Evolutionary conservation across 352 stramenopile genomes (phyloP), one percentile per base, ranked within the genome.

Genomic region (Phytophthora constricta): DNA sequence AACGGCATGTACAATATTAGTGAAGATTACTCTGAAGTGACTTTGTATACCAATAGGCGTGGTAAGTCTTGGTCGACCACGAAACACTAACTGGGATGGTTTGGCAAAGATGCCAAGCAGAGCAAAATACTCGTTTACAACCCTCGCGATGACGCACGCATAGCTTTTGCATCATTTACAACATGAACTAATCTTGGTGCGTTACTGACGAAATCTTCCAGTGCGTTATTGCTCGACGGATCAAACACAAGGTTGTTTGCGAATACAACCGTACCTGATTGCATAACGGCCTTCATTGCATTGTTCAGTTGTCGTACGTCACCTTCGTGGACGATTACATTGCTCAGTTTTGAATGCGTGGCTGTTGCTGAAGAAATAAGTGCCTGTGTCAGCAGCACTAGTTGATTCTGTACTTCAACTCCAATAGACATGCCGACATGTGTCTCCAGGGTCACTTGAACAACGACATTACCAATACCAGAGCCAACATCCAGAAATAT

Each of bases 221-320:
- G 17, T 39, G 51, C 34, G 5, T 20, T 14, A 17, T 51, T 51
- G 23, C 33, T 60, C 16, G 26, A 51, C 25, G 23, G 53, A 7
- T 60, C 53, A 19, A 60, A 60, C 16, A 60, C 53, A 4, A 60
- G 39, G 17, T 52, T 51, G 17, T 60, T 60, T 16, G 53, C 34
- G 26, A 51, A 60, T 7, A 43, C 53, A 43, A 60, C 45, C 19
- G 50, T 58, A 22, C 34, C 47, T 10, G 31, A 20, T 46, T 48
- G 33, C 22, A 58, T 34, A 16, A 22, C 31, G 4, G 20, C 23
- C 2, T 58, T 16, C 34, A 33, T 23, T 3, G 50, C 11, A 13
- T 39, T 13, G 19, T 8, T 4, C n/a, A 45, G 22, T 11, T 7
- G 4, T n/a, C 49, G 17, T 9, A 56, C 27, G 13, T 45, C n/a